Evolutionary conservation across 441 rosid genomes (phyloP).

Genomic region (Melastoma candidum): DNA sequence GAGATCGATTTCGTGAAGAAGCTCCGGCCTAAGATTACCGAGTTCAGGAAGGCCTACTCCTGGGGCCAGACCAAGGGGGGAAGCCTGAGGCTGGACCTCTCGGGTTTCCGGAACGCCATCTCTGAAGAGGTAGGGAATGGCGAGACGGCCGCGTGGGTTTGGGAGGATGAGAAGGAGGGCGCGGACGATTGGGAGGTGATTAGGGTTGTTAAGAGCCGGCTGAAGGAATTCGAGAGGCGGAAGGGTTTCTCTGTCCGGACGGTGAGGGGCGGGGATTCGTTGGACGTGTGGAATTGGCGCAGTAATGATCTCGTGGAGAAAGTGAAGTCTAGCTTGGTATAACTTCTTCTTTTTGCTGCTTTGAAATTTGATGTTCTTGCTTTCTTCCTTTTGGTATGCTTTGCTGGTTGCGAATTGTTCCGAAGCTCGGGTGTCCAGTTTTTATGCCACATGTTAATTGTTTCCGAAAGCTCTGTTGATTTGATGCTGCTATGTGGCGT

Average conservation of each 20-base stretch:
- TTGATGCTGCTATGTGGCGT: no score
- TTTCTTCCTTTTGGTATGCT: background rate
- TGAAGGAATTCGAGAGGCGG: conserved; percentile 75
- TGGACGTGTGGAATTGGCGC: conserved; percentile 44
- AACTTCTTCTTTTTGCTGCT: conserved; percentile 10
- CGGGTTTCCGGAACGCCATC: conserved; percentile 76
- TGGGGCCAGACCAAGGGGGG: conserved; percentile 57
- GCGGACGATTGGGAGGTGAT: conserved; percentile 71
- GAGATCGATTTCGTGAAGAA: conserved; percentile 80
- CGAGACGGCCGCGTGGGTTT: conserved; percentile 26
- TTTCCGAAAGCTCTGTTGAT: no score
- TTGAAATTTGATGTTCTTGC: background rate
- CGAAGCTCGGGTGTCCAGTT: no score
- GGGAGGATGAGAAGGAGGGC: conserved; percentile 24
- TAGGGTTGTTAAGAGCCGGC: conserved; percentile 48
- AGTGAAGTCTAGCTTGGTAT: conserved; percentile 80
- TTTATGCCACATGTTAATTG: no score
- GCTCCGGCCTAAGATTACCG: conserved; percentile 79
- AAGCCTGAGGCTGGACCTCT: conserved; percentile 64
- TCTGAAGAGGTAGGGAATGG: conserved; percentile 50
- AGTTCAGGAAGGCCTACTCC: conserved; percentile 80
- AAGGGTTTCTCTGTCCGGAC: conserved; percentile 15
- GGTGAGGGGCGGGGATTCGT: conserved; percentile 30
- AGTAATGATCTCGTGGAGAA: conserved; percentile 70
- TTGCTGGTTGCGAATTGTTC: no score